phyloP scores from a whole-genome alignment of 108 stramenopile species.

The Nitzschia sp. region DNA sequence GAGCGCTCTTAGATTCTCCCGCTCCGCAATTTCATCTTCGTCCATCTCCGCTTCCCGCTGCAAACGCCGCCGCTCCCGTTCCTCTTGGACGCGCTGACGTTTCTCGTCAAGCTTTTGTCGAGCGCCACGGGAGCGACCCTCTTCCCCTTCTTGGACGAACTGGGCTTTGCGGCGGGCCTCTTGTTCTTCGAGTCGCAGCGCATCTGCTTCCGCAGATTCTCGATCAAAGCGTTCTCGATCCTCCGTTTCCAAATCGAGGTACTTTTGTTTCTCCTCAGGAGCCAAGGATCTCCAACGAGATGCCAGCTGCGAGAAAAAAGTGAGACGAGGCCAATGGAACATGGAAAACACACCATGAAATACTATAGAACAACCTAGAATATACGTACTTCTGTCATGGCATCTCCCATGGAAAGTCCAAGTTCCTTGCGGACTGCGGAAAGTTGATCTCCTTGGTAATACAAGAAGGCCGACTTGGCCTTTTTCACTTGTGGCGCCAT shows the following conservation, averaged over 20 bases:
- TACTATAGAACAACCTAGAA: neutral
- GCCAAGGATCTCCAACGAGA: constrained; percentile 69
- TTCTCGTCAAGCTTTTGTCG: constrained; percentile 51
- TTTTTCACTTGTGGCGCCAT: constrained; percentile 56
- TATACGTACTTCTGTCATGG: constrained; percentile 69
- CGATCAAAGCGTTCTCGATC: constrained; percentile 70
- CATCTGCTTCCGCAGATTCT: constrained; percentile 77
- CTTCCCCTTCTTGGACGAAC: constrained; percentile 58
- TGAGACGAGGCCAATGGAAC: neutral
- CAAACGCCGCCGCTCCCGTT: constrained; percentile 27
- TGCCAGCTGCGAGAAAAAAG: constrained; percentile 40
- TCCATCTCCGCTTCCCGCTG: constrained; percentile 45
- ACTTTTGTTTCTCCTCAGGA: constrained; percentile 39
- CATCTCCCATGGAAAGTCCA: constrained; percentile 71
- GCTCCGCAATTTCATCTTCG: constrained; percentile 54
- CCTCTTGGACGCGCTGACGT: constrained; percentile 37
- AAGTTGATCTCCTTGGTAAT: constrained; percentile 70
- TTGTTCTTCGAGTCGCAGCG: constrained; percentile 44
- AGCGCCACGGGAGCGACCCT: constrained; percentile 52
- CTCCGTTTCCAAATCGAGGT: constrained; percentile 53
- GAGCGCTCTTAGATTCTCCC: constrained; percentile 39
- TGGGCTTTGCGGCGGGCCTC: constrained; percentile 56
- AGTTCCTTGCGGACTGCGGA: constrained; percentile 62
- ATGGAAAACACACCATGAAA: neutral
- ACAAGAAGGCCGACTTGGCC: constrained; percentile 82